These are phyloP conservation scores for Penicillium sp. DNA, from an alignment of 2,329 filamentous ascomycete species.

Conservation along the genomic window DNA sequence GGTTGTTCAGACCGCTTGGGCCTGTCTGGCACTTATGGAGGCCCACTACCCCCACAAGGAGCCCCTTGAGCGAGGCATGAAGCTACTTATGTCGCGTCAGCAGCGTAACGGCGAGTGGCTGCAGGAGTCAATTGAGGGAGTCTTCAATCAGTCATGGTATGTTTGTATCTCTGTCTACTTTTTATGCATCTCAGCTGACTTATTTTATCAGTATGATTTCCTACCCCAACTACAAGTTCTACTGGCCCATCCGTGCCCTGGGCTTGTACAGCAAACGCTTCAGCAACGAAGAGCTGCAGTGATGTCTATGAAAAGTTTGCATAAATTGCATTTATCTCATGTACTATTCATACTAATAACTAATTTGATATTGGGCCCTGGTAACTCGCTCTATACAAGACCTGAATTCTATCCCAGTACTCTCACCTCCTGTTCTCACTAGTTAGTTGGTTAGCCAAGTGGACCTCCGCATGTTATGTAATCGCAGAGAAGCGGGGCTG, in stretches of 20 bases:
- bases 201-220: conserved; percentile 78
- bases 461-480: conserved; percentile 15
- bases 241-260: conserved; percentile 89
- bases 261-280: conserved; percentile 82
- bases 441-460: too few species aligned
- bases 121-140: conserved; percentile 94
- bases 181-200: conserved; percentile 24
- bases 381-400: not conserved
- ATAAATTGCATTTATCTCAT: not conserved
- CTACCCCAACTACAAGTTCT: conserved; percentile 98
- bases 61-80: conserved; percentile 73
- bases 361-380: conserved; percentile 3
- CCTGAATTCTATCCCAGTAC: too few species aligned
- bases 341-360: conserved; percentile 9
- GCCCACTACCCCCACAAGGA: conserved; percentile 77
- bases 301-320: not conserved
- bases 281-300: conserved; percentile 63
- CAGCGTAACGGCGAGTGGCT: conserved; percentile 89
- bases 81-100: conserved; percentile 82
- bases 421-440: too few species aligned
- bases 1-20: conserved; percentile 95
- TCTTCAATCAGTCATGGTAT: conserved; percentile 96
- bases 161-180: conserved; percentile 36
- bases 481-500: not conserved
- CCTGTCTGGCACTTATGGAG: conserved; percentile 77